phyloP scores from a whole-genome alignment of 192 early-diverging fungal genomes.

The Geranomyces variabilis region DNA sequence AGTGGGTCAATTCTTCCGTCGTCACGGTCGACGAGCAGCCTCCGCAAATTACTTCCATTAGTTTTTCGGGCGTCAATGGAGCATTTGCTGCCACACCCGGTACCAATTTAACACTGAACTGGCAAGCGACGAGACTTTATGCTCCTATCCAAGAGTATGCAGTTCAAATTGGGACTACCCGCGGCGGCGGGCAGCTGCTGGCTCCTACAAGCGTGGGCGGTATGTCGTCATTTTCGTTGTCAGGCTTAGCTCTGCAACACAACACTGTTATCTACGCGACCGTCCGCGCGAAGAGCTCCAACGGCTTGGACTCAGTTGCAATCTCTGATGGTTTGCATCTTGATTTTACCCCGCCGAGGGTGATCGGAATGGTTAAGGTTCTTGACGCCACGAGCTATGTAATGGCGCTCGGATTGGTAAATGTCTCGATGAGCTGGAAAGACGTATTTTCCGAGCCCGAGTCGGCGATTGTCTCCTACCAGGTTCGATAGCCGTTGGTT shows the following conservation, averaged over 20 bases:
- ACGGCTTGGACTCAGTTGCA: not conserved
- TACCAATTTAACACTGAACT: not conserved
- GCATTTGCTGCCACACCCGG: not conserved
- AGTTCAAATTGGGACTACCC: constrained; percentile 7
- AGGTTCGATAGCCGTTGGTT: not conserved
- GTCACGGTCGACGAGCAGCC: too few species aligned
- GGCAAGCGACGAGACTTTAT: not conserved
- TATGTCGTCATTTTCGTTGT: not conserved
- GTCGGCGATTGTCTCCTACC: constrained; percentile 1
- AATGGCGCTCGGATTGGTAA: not conserved
- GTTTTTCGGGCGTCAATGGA: too few species aligned
- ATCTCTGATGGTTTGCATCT: not conserved
- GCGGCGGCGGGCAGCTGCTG: not conserved
- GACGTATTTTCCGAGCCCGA: not conserved
- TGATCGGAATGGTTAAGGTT: not conserved
- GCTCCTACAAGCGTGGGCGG: not conserved
- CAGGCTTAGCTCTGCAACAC: not conserved
- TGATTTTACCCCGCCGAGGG: constrained; percentile 5
- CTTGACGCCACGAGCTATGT: not conserved
- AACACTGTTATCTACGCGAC: not conserved
- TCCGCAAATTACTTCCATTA: too few species aligned
- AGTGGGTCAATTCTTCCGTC: too few species aligned
- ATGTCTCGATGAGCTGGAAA: not conserved
- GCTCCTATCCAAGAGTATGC: constrained; percentile 10
- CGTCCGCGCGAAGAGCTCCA: not conserved